These are phyloP conservation scores for Aspergillus leporis DNA, from an alignment of 495 filamentous ascomycete species.

Conservation along the genomic window DNA sequence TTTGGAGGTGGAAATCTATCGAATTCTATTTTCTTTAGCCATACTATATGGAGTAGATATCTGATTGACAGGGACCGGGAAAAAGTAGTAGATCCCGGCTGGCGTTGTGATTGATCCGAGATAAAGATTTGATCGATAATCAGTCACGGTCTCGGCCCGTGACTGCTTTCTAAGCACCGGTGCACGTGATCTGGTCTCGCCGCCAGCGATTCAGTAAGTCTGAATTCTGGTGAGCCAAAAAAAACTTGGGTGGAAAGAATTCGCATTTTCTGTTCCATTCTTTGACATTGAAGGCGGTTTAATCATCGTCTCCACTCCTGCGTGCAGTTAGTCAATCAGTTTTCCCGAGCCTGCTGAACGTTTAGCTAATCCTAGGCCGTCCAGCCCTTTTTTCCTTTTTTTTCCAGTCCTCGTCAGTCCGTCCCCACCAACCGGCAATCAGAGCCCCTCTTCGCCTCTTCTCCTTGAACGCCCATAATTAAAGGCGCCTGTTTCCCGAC, in stretches of 20 bases:
- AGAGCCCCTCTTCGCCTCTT: constrained; percentile 17
- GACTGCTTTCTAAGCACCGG: background rate
- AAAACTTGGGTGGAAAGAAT: background rate
- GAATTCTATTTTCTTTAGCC: background rate
- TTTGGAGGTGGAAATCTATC: background rate
- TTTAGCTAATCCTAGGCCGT: constrained; percentile 22
- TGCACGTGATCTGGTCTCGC: constrained; percentile 7
- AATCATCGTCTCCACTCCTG: constrained; percentile 1
- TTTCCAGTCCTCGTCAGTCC: background rate
- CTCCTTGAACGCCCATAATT: constrained; percentile 13
- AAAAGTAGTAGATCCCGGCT: background rate
- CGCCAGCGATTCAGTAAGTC: background rate
- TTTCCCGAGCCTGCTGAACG: background rate
- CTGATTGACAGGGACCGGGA: background rate
- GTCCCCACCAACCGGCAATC: constrained; percentile 10
- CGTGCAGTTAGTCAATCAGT: background rate
- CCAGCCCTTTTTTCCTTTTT: constrained; percentile 19
- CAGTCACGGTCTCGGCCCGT: constrained; percentile 12
- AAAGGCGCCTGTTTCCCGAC: constrained; percentile 14
- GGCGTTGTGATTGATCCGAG: constrained; percentile 5
- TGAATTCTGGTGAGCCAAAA: background rate
- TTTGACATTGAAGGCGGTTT: background rate
- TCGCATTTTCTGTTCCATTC: background rate
- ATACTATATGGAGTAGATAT: no score
- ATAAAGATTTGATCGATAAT: constrained; percentile 16